Evolutionary conservation across 2,329 filamentous ascomycete genomes (phyloP).

Genomic region (Ceratocystis colombiana): DNA sequence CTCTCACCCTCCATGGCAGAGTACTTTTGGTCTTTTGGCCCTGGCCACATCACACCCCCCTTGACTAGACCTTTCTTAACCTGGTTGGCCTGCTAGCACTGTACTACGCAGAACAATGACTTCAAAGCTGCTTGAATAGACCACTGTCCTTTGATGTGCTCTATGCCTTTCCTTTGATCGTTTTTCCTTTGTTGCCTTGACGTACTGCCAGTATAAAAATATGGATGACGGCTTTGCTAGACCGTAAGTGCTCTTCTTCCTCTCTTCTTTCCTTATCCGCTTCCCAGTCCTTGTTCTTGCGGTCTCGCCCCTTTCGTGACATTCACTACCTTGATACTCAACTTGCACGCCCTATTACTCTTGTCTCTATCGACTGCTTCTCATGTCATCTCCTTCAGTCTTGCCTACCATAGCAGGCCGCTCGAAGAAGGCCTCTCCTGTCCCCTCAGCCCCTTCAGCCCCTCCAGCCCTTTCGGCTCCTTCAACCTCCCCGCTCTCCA

Average conservation of each 20-base stretch:
- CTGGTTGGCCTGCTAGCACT: slow-evolving; percentile 3
- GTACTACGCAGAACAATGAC: neutral
- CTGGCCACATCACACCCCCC: neutral
- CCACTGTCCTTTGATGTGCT: neutral
- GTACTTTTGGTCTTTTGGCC: neutral
- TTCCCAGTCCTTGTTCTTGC: too few relatives aligned
- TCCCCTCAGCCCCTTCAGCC: neutral
- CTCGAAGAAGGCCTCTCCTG: neutral
- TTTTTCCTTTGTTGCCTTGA: neutral
- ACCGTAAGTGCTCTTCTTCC: slow-evolving; percentile 16
- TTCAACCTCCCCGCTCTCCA: neutral
- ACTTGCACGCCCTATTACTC: too few relatives aligned
- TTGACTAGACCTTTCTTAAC: neutral
- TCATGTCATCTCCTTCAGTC: too few relatives aligned
- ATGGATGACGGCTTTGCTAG: slow-evolving; percentile 9
- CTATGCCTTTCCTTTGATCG: neutral
- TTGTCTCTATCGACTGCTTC: too few relatives aligned
- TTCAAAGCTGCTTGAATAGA: neutral
- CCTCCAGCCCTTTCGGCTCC: neutral
- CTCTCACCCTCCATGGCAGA: neutral
- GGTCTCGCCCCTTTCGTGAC: neutral
- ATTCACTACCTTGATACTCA: neutral
- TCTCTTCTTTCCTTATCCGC: neutral
- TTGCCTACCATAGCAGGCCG: too few relatives aligned
- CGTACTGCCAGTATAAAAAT: neutral